Percentiles rank a stretch among this genome's conserved stretches.
Conservation (phyloP, 2,329 filamentous ascomycete genomes). For the Stylonectria norvegica region DNA sequence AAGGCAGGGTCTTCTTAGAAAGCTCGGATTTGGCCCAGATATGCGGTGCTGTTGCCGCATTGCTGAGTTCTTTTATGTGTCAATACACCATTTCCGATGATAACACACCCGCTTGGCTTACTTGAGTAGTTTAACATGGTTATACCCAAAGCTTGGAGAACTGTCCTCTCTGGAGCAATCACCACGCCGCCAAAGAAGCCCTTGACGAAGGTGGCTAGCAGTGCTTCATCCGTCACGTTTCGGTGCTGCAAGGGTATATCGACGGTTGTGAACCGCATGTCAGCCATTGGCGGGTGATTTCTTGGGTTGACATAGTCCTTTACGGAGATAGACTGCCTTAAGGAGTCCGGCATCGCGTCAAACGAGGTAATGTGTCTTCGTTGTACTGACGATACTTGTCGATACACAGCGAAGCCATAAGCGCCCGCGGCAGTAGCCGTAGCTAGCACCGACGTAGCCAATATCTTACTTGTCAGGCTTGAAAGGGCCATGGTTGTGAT, state of each 20-base stretch:
- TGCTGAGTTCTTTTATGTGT: constrained; percentile 1
- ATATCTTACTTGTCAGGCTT: neutral
- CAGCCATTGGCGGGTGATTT: constrained; percentile 14
- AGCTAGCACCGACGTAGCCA: neutral
- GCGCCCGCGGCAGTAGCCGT: neutral
- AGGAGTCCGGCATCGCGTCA: constrained; percentile 18
- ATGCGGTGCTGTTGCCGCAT: constrained; percentile 1
- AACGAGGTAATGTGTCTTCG: constrained; percentile 15
- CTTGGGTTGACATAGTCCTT: constrained; percentile 25
- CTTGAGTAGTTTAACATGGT: too few relatives aligned
- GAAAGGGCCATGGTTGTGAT: too few relatives aligned
- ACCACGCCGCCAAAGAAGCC: constrained; percentile 32
- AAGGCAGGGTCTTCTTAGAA: constrained; percentile 13
- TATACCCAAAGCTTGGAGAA: constrained; percentile 11
- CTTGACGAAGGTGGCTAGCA: constrained; percentile 28
- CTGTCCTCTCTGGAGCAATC: constrained; percentile 23
- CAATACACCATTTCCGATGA: too few relatives aligned
- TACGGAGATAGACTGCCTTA: constrained; percentile 23
- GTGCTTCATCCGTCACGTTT: constrained; percentile 21
- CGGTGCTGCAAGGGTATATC: constrained; percentile 13
- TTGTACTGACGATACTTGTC: constrained; percentile 9
- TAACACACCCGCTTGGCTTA: too few relatives aligned
- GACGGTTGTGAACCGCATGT: constrained; percentile 25
- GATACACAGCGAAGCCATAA: constrained; percentile 13
- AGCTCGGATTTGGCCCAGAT: constrained; percentile 21